A percentile compares a stretch with the other conserved stretches of the same genome.
These are phyloP conservation scores for Amaranthus tricolor DNA, from an alignment of 179 eudicot genomes.

Conservation along the genomic window DNA sequence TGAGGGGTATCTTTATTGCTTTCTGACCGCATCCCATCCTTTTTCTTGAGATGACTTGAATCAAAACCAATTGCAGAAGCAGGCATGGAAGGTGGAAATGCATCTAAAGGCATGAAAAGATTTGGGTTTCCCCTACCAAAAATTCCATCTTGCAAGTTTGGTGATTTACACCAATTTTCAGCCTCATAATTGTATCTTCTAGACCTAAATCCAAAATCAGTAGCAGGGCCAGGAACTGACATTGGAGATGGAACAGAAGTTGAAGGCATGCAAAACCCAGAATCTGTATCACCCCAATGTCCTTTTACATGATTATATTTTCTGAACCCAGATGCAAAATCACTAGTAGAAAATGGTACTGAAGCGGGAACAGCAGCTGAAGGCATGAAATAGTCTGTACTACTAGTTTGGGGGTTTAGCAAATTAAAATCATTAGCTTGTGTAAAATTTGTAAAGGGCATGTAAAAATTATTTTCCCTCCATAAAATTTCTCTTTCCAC, in stretches of 20 bases:
- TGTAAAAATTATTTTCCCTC: constrained; percentile 13
- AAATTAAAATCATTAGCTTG: constrained; percentile 16
- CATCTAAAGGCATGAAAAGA: constrained; percentile 3
- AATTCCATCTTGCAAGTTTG: constrained; percentile 1
- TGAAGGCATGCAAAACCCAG: constrained; percentile 23
- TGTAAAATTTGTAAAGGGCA: constrained; percentile 30
- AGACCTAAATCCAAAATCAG: constrained; percentile 14
- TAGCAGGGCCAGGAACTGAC: neutral
- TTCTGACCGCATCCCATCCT: constrained; percentile 1
- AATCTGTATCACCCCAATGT: constrained; percentile 16
- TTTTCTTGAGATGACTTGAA: constrained; percentile 14
- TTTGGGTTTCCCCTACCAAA: neutral
- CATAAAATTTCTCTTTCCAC: constrained; percentile 18
- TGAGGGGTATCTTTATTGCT: neutral
- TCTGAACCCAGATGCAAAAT: constrained; percentile 12
- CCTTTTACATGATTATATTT: constrained; percentile 11
- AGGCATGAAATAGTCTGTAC: constrained; percentile 8
- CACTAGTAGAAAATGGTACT: constrained; percentile 19
- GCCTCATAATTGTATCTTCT: constrained; percentile 7
- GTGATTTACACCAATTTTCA: constrained; percentile 2
- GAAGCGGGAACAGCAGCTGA: constrained; percentile 19
- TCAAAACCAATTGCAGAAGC: neutral
- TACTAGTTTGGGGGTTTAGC: constrained; percentile 16
- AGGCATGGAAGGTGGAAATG: neutral
- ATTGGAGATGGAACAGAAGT: constrained; percentile 8